Conservation (phyloP, 495 filamentous ascomycete species). For the Penicillium ochrochloron region DNA sequence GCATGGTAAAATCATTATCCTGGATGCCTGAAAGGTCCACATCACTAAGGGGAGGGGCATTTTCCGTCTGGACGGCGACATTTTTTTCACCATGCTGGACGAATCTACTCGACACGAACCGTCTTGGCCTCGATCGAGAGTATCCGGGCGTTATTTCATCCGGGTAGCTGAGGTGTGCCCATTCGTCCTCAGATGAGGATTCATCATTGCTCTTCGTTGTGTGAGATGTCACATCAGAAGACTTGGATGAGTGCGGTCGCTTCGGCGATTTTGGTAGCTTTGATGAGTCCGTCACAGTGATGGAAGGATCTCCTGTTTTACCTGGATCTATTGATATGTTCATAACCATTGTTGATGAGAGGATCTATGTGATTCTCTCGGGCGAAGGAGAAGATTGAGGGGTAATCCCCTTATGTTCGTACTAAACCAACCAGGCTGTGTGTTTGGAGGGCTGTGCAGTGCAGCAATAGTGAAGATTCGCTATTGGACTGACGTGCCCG, state of each 20-base stretch:
- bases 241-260: no score
- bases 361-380: background rate
- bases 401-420: background rate
- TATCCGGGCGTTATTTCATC: no score
- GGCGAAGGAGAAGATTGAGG: background rate
- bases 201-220: background rate
- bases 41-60: background rate
- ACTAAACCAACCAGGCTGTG: background rate
- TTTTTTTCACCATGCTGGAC: background rate
- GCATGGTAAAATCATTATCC: background rate
- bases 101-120: no score
- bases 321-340: background rate
- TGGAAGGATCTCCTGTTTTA: no score
- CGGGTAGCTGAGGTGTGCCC: background rate
- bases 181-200: background rate
- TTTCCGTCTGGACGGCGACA: background rate
- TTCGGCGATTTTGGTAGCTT: no score
- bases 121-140: background rate
- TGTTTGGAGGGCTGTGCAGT: background rate
- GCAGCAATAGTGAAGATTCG: background rate
- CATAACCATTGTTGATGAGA: background rate
- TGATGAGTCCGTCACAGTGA: no score
- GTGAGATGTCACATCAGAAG: no score
- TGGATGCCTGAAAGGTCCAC: background rate
- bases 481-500: background rate